Percentiles rank a stretch among this genome's conserved stretches.
phyloP scores from a whole-genome alignment of 805 yeast genomes.

The Komagataella pseudopastoris region DNA sequence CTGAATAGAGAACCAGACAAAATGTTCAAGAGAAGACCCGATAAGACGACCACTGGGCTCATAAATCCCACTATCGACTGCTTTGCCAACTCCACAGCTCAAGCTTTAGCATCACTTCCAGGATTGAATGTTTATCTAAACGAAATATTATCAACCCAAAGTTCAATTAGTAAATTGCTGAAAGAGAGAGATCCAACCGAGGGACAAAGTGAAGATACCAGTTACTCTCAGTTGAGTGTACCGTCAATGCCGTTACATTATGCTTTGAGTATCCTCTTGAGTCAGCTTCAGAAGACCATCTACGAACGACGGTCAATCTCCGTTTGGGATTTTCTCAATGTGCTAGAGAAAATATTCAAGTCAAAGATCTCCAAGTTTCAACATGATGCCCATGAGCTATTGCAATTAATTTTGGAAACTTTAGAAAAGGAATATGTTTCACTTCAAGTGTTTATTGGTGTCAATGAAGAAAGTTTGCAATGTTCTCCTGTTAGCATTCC shows the following conservation, averaged over 20 bases:
- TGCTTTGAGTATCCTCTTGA: slow-evolving; percentile 36
- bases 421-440: slow-evolving; percentile 49
- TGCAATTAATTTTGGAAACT: slow-evolving; percentile 71
- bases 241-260: slow-evolving; percentile 28
- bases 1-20: slow-evolving; percentile 8
- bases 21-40: slow-evolving; percentile 38
- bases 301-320: slow-evolving; percentile 39
- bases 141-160: slow-evolving; percentile 11
- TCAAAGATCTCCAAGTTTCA: slow-evolving; percentile 70
- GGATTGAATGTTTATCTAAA: slow-evolving; percentile 45
- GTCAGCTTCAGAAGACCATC: slow-evolving; percentile 51
- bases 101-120: slow-evolving; percentile 57
- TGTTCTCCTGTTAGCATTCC: slow-evolving; percentile 22
- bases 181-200: background rate
- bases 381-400: slow-evolving; percentile 91
- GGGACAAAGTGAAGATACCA: background rate
- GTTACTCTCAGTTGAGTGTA: background rate
- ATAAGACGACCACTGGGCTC: slow-evolving; percentile 69
- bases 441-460: slow-evolving; percentile 18
- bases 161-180: slow-evolving; percentile 6
- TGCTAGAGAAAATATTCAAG: slow-evolving; percentile 57
- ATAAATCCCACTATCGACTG: slow-evolving; percentile 79
- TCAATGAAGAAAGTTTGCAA: background rate
- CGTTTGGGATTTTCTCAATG: slow-evolving; percentile 69
- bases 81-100: slow-evolving; percentile 82